Base-by-base conservation (phyloP, 2,329 filamentous ascomycete species). In the Xylariaceae sp. region DNA sequence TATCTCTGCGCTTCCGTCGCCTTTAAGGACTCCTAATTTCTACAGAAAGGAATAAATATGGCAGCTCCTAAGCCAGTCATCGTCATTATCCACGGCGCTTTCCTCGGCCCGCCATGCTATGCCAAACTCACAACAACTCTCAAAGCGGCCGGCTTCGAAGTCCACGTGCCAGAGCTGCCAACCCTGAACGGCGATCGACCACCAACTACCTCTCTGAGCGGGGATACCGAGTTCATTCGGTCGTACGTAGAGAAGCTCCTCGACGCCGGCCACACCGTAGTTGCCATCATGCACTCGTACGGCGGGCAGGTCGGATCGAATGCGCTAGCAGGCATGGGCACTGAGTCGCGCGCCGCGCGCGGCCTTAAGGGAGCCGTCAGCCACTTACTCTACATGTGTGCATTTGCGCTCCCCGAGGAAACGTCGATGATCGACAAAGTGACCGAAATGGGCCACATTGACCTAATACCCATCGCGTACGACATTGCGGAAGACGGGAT, bases 231-330 rank as follows among this genome's bases (percentile, higher is more conserved):
- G 2, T 16, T 61, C 29, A 47, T 66, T 23, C 60, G 55, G 8
- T 47, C 39, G 11, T 48, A 51, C 18, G 58, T 59, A 8, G 44
- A 58, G 9, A 55, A 47, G 7, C 60, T 66, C 10, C 32, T 62
- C 15, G 26, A 50, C 3, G 50, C 42, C 2, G 65, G 64, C 9
- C 46, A 51, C 9, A 47, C 27, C 6, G 45, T 63, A 6, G 45
- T 58, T 13, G 57, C 53, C 23, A 29, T 67, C 13, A 53, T 60
- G 53, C 59, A 67, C 27, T 64, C 60, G 5, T 66, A 67, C 44
- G 65, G 64, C 9, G 65, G 63, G 0, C 61, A 62, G 21, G 63
- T 67, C 11, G 57, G 62, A 9, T 57, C 57, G n/a, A 32, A 10
- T 55, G 57, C 15, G 33, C 51, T 4, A 24, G 13, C 27, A 13